Evolutionary conservation across 805 yeast genomes (phyloP).

Genomic region (Starmera caribaea): DNA sequence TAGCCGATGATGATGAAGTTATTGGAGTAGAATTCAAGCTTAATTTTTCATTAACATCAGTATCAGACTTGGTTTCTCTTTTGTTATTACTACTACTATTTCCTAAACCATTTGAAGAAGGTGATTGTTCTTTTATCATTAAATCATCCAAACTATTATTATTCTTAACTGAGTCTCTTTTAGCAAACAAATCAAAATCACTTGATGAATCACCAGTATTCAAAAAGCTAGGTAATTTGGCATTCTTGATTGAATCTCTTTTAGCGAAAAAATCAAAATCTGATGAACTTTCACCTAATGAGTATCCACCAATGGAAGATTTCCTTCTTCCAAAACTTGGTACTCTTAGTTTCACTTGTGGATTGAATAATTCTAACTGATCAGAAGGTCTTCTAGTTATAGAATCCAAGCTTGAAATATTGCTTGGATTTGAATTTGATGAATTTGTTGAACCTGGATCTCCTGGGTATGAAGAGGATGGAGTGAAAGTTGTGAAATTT

Average conservation of each 20-base stretch:
- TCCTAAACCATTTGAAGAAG: background rate
- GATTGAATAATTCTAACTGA: constrained; percentile 38
- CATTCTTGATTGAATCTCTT: constrained; percentile 18
- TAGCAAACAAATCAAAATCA: constrained; percentile 1
- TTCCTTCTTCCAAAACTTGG: constrained; percentile 13
- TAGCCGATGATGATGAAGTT: constrained; percentile 1
- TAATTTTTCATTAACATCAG: constrained; percentile 8
- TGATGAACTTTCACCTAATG: constrained; percentile 13
- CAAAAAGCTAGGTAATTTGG: constrained; percentile 1
- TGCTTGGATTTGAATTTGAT: too few relatives aligned
- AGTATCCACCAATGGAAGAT: background rate
- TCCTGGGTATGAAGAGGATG: too few relatives aligned
- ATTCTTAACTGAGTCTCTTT: constrained; percentile 1
- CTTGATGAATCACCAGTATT: background rate
- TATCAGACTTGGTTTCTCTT: constrained; percentile 14
- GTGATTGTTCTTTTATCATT: constrained; percentile 5
- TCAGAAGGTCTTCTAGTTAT: constrained; percentile 34
- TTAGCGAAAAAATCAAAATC: constrained; percentile 19
- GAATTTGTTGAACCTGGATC: too few relatives aligned
- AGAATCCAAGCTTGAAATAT: too few relatives aligned
- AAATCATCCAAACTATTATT: constrained; percentile 4
- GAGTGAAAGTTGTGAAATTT: too few relatives aligned
- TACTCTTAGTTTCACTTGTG: constrained; percentile 23
- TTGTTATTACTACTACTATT: background rate
- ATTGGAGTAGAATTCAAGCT: constrained; percentile 1